Base-by-base conservation (phyloP, 345 rosid genomes). In the Sisymbrium altissimum region DNA sequence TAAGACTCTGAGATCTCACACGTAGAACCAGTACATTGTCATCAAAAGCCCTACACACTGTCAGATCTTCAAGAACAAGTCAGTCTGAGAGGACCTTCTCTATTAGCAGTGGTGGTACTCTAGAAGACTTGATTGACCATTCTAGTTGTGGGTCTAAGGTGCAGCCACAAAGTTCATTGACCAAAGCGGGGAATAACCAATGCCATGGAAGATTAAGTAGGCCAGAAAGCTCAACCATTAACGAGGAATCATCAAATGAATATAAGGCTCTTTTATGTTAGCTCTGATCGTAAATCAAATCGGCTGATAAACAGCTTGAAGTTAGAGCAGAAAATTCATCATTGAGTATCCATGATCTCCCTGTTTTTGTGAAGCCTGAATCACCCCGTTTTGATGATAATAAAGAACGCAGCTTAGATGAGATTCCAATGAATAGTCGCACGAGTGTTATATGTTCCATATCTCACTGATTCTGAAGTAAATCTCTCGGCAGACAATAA, bases 381-480 rank as follows among this genome's bases (percentile, higher is more conserved):
- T 82, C 79, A 49, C 79, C 78, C 72, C 72, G 80, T 78, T 84
- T 85, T 66, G 78, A 73, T 79, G 80, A 81, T 63, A 43, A 36
- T 30, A 82, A 62, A 62, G 84, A 79, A 52, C 29, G 36, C 57
- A 53, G 53, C 49, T 52, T 82, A 56, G 32, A 62, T 63, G 76
- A 68, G 66, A 53, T 64, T 55, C 71, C 25, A 53, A 56, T 61
- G 57, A 68, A 79, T 62, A 45, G 75, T 60, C 64, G 68, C 48
- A 55, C 69, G 64, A 74, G 52, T 61, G 33, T 41, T 40, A 50
- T 64, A 73, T 46, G 62, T 59, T 62, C 71, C 72, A 61, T 69
- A 72, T 50, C 54, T 66, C 65, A 44, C 68, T 78, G 44, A 46
- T 49, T 41, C 23, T 74, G 75, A 40, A 67, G 80, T 79, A 48